Conservation (phyloP, 768 basidiomycete species). For the Leucosporidium yakuticum region DNA sequence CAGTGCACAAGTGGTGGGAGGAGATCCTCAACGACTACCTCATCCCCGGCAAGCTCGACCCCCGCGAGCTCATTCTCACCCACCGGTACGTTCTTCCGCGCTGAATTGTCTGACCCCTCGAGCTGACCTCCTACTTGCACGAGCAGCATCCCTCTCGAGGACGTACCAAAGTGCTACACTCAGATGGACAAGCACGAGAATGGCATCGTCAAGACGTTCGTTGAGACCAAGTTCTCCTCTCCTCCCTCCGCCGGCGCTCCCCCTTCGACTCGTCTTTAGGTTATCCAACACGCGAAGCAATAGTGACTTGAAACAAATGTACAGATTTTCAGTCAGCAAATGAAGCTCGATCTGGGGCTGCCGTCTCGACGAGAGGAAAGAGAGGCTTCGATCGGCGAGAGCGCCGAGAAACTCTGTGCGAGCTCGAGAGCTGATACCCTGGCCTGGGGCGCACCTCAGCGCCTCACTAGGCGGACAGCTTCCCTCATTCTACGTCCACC, state of each 20-base stretch:
- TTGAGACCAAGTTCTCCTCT: constrained; percentile 57
- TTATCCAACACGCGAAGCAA: too few species aligned
- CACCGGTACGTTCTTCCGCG: constrained; percentile 35
- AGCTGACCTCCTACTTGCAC: constrained; percentile 50
- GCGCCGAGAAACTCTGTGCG: too few species aligned
- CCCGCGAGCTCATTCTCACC: constrained; percentile 42
- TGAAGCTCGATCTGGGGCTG: too few species aligned
- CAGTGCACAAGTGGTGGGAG: constrained; percentile 68
- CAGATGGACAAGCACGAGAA: constrained; percentile 57
- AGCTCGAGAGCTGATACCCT: too few species aligned
- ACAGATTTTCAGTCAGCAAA: too few species aligned
- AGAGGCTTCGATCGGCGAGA: too few species aligned
- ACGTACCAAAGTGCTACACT: constrained; percentile 56
- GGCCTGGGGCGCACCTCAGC: too few species aligned
- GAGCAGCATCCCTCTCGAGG: constrained; percentile 60
- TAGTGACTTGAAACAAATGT: too few species aligned
- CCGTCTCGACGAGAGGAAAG: too few species aligned
- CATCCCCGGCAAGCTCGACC: constrained; percentile 60
- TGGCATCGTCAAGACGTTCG: constrained; percentile 47
- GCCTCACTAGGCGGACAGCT: too few species aligned
- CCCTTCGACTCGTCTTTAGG: too few species aligned
- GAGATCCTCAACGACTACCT: constrained; percentile 63
- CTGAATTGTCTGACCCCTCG: not conserved
- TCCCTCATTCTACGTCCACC: too few species aligned
- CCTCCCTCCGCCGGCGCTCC: constrained; percentile 48